phyloP scores from a whole-genome alignment of 1,139 yeast species.

The Diutina mesorugosa region DNA sequence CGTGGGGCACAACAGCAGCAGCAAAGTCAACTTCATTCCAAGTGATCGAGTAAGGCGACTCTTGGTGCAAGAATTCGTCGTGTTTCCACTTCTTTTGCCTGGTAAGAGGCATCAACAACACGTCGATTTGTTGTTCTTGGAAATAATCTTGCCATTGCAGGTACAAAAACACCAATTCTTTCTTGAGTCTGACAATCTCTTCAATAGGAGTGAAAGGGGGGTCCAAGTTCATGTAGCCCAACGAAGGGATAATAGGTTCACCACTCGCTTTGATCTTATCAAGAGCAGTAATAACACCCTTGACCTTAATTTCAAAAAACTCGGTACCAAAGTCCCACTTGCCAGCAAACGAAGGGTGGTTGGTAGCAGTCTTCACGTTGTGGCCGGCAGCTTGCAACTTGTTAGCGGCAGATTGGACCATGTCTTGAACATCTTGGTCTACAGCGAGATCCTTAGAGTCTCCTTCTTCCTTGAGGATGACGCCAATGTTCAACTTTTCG shows the following conservation, averaged over 20 bases:
- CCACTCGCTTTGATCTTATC: neutral
- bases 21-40: neutral
- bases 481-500: constrained; percentile 50
- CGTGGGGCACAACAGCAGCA: neutral
- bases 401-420: neutral
- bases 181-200: neutral
- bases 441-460: constrained; percentile 44
- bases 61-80: neutral
- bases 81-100: neutral
- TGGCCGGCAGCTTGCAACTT: neutral
- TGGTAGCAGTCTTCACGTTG: neutral
- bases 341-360: neutral
- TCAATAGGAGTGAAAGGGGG: neutral
- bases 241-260: neutral
- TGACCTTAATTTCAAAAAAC: neutral
- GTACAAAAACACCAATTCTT: neutral
- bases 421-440: neutral
- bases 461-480: constrained; percentile 40
- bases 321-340: neutral
- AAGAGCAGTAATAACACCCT: neutral
- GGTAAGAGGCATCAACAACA: neutral
- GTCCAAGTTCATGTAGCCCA: neutral
- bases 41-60: neutral
- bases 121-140: neutral
- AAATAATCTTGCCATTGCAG: neutral